Conservation (phyloP, 352 stramenopile species). For the Globisporangium viniferum region DNA sequence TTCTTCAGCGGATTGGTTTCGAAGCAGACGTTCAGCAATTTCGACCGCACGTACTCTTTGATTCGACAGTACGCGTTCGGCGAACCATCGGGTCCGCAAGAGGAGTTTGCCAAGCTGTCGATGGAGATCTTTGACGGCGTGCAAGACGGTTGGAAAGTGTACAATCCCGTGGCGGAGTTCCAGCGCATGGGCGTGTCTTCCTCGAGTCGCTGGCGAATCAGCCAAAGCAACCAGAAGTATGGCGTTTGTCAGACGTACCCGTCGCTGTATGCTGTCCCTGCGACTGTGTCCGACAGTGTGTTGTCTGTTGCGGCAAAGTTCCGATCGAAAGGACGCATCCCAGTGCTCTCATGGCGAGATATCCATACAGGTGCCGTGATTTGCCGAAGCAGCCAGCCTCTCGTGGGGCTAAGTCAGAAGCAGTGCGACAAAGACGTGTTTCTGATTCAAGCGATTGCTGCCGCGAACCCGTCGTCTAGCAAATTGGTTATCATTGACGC, state of each 20-base stretch:
- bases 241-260: slow-evolving; percentile 77
- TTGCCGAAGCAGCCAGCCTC: slow-evolving; percentile 79
- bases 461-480: slow-evolving; percentile 68
- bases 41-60: slow-evolving; percentile 61
- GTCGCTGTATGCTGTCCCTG: slow-evolving; percentile 64
- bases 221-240: slow-evolving; percentile 63
- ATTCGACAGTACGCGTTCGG: slow-evolving; percentile 61
- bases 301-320: slow-evolving; percentile 74
- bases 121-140: slow-evolving; percentile 46
- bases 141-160: slow-evolving; percentile 64
- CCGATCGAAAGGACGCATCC: slow-evolving; percentile 80
- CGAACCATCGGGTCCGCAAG: slow-evolving; percentile 40
- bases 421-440: slow-evolving; percentile 85
- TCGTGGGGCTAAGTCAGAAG: slow-evolving; percentile 76
- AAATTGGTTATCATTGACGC: slow-evolving; percentile 90
- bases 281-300: slow-evolving; percentile 58
- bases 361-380: slow-evolving; percentile 70
- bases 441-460: slow-evolving; percentile 77
- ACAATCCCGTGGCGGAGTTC: slow-evolving; percentile 69
- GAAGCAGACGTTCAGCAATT: slow-evolving; percentile 76
- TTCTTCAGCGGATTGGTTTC: slow-evolving; percentile 69
- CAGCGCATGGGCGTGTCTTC: slow-evolving; percentile 57
- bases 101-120: slow-evolving; percentile 68
- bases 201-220: slow-evolving; percentile 68
- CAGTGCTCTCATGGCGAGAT: slow-evolving; percentile 80